A percentile compares a stretch with the other conserved stretches of the same genome.
phyloP scores from a whole-genome alignment of 371 early-diverging fungal species.

The Chytridium lagenaria region DNA sequence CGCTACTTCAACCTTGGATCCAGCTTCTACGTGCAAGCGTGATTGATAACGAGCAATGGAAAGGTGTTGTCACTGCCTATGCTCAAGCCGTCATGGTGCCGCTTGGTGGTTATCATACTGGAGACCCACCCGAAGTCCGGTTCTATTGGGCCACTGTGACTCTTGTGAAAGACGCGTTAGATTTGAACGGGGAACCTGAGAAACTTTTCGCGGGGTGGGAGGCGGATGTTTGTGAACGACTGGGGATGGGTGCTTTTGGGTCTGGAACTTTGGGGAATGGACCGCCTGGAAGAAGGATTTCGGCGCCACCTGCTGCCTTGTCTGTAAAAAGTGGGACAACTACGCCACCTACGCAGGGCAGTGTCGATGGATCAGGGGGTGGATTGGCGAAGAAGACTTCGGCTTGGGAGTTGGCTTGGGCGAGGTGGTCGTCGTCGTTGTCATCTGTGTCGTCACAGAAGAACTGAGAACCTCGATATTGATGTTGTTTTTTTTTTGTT shows the following conservation, averaged over 20 bases:
- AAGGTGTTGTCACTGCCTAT: neutral
- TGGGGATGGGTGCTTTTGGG: neutral
- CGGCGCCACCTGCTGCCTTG: neutral
- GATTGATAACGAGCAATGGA: conserved; percentile 6
- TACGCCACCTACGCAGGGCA: neutral
- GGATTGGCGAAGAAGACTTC: neutral
- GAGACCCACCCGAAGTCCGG: conserved; percentile 13
- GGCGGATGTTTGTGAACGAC: neutral
- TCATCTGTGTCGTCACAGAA: too few species aligned
- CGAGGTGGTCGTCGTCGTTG: too few species aligned
- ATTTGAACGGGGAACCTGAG: neutral
- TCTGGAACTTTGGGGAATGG: neutral
- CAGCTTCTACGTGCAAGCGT: neutral
- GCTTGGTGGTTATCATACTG: neutral
- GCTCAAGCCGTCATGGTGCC: neutral
- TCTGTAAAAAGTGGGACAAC: neutral
- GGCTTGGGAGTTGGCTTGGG: conserved; percentile 13
- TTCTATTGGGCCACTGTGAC: conserved; percentile 29
- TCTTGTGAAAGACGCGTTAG: conserved; percentile 23
- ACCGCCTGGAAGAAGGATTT: neutral
- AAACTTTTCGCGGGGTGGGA: conserved; percentile 20
- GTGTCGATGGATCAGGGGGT: neutral
- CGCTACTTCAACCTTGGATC: neutral
- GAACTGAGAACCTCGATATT: too few species aligned
- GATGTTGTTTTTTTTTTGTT: too few species aligned